These are phyloP conservation scores for Tanacetum coccineum DNA, from an alignment of 129 eudicot species.

Conservation along the genomic window DNA sequence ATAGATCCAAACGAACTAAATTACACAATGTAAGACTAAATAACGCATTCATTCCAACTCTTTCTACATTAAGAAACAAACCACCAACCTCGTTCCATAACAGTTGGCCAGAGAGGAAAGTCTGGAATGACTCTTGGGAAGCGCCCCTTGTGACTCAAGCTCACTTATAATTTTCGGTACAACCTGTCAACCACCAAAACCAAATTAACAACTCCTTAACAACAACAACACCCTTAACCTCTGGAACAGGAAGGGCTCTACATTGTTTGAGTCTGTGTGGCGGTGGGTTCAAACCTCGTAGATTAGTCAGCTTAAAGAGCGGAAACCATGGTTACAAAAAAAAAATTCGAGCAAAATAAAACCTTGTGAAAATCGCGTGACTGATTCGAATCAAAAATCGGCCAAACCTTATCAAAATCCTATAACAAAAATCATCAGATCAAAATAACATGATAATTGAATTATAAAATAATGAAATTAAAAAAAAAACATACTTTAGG, in stretches of 20 bases:
- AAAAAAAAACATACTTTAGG: slow-evolving; percentile 36
- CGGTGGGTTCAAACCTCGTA: too few species aligned
- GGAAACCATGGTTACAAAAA: too few species aligned
- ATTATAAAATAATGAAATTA: slow-evolving; percentile 14
- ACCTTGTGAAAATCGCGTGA: slow-evolving; percentile 97
- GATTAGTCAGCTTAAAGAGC: too few species aligned
- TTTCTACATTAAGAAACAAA: neutral
- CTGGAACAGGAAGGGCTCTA: too few species aligned
- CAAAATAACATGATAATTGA: neutral
- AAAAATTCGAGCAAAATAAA: slow-evolving; percentile 1
- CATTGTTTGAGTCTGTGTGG: too few species aligned
- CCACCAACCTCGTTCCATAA: slow-evolving; percentile 87
- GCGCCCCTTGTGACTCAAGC: slow-evolving; percentile 96
- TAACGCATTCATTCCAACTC: slow-evolving; percentile 11
- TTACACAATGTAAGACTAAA: neutral
- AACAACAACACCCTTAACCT: slow-evolving; percentile 20
- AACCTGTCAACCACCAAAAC: slow-evolving; percentile 50
- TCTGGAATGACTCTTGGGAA: slow-evolving; percentile 95
- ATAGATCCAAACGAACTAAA: slow-evolving; percentile 9
- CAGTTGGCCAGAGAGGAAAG: slow-evolving; percentile 98
- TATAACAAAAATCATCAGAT: slow-evolving; percentile 16
- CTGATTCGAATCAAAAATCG: slow-evolving; percentile 86
- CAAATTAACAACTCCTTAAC: too few species aligned
- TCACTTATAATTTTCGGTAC: slow-evolving; percentile 89
- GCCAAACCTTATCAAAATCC: slow-evolving; percentile 97